A percentile compares a stretch with the other conserved stretches of the same genome.
Conservation (phyloP, 2,329 filamentous ascomycete genomes). For the Macrophomina phaseolina region DNA sequence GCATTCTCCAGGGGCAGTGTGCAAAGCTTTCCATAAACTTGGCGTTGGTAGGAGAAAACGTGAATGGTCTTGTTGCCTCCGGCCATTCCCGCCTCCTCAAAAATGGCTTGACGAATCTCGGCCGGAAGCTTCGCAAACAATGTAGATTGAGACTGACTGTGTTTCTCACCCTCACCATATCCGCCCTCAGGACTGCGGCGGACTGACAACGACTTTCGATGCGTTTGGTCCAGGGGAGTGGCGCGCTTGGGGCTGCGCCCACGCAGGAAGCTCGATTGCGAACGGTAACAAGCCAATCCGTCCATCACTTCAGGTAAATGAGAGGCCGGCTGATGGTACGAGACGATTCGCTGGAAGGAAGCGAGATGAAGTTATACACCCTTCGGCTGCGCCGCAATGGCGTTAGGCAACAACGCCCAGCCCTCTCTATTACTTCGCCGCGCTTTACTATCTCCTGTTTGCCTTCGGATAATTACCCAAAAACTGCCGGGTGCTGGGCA, state of each 20-base stretch:
- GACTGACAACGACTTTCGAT: neutral
- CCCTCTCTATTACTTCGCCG: no score
- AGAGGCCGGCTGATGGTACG: no score
- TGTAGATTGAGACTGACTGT: neutral
- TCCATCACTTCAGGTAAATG: no score
- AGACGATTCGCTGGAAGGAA: no score
- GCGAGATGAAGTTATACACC: no score
- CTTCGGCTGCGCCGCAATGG: no score
- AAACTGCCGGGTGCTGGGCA: no score
- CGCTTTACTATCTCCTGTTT: no score
- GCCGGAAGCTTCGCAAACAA: neutral
- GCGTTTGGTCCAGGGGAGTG: neutral
- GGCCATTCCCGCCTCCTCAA: neutral
- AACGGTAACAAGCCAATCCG: no score
- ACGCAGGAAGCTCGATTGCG: no score
- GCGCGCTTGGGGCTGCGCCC: neutral
- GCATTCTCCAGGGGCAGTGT: neutral
- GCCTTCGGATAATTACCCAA: no score
- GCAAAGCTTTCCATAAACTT: neutral
- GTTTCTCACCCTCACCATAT: neutral
- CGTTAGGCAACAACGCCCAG: no score
- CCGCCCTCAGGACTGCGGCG: neutral
- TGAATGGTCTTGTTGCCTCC: neutral
- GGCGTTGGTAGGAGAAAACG: neutral
- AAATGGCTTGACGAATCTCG: neutral